Conservation (phyloP, 306 rosid genomes). For the Vigna reflexopilosa region DNA sequence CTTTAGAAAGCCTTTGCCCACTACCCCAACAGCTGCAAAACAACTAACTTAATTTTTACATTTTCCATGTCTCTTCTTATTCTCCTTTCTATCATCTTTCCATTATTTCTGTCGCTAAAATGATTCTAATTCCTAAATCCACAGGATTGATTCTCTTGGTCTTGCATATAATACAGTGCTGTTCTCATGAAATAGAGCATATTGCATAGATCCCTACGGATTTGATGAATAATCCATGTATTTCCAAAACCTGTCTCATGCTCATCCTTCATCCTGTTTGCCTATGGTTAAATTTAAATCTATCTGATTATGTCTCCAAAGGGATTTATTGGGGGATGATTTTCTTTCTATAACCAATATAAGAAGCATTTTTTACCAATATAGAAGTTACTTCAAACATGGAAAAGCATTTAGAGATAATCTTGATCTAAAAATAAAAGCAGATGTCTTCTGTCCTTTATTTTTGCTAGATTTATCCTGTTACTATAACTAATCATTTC, state of each 20-base stretch:
- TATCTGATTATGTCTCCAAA: background rate
- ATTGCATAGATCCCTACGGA: background rate
- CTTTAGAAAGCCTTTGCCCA: no score
- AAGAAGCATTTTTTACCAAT: background rate
- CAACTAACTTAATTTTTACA: no score
- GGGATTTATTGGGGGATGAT: background rate
- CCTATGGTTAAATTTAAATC: background rate
- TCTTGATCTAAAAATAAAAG: slow-evolving; percentile 7
- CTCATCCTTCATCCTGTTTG: background rate
- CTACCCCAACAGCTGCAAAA: no score
- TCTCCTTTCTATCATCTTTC: background rate
- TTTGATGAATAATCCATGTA: slow-evolving; percentile 3
- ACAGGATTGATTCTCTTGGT: background rate
- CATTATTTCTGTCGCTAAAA: background rate
- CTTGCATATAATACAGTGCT: background rate
- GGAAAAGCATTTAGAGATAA: slow-evolving; percentile 22
- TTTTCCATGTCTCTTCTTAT: no score
- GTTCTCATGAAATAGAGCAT: background rate
- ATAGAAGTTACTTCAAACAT: slow-evolving; percentile 1
- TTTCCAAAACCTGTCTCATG: slow-evolving; percentile 9
- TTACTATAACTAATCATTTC: background rate
- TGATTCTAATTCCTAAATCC: background rate
- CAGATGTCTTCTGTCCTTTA: background rate
- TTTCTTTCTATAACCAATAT: slow-evolving; percentile 2
- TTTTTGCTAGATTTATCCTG: background rate